These are phyloP conservation scores for Nectriaceae sp. DNA, from an alignment of 2,329 filamentous ascomycete species.

Conservation along the genomic window DNA sequence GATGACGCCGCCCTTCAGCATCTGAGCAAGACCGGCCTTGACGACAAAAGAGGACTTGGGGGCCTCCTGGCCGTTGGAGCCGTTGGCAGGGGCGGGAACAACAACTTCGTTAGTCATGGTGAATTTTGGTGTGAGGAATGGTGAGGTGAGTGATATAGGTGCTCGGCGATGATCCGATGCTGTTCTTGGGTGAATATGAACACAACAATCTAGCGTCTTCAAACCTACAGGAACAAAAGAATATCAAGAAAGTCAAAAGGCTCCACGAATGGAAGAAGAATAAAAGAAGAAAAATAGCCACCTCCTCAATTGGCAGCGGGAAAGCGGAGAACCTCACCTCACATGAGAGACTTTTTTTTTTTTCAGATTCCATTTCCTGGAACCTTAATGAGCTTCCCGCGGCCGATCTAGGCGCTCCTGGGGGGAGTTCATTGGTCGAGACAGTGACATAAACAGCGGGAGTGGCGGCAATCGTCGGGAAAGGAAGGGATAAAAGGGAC, in stretches of 20 bases:
- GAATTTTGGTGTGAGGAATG: background rate
- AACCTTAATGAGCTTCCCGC: constrained; percentile 6
- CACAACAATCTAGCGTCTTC: too few species aligned
- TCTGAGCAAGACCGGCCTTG: constrained; percentile 94
- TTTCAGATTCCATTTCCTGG: background rate
- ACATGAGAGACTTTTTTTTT: constrained; percentile 10
- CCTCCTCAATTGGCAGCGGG: background rate
- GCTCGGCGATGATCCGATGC: too few species aligned
- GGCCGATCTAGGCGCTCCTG: background rate
- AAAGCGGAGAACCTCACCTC: background rate
- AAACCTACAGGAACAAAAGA: too few species aligned
- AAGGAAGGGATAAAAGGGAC: constrained; percentile 3
- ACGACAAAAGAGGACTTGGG: constrained; percentile 70
- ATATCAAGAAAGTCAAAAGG: too few species aligned
- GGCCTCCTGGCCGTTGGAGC: constrained; percentile 32
- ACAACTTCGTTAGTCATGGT: constrained; percentile 37
- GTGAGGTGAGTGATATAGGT: background rate
- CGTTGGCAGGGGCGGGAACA: constrained; percentile 23
- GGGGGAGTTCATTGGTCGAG: background rate
- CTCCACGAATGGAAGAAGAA: background rate
- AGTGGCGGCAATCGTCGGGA: constrained; percentile 19
- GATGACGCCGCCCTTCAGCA: constrained; percentile 99
- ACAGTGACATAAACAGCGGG: constrained; percentile 4
- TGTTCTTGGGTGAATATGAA: too few species aligned
- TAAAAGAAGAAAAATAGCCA: background rate